These are phyloP conservation scores for Triglochin maritima DNA, from an alignment of 106 monocot species.

Conservation along the genomic window DNA sequence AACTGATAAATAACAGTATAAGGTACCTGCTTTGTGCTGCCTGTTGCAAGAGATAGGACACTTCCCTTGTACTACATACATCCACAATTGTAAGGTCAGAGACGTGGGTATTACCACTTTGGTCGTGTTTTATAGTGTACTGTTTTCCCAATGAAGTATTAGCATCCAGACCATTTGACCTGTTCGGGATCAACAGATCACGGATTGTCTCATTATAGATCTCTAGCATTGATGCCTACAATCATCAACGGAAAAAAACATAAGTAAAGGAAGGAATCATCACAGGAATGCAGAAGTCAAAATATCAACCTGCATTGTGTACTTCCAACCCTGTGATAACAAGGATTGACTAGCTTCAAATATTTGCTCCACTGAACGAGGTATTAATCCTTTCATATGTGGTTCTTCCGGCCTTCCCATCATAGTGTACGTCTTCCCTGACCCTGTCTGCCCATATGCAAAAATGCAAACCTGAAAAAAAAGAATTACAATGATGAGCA, in stretches of 20 bases:
- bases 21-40: conserved; percentile 81
- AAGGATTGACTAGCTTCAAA: conserved; percentile 59
- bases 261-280: neutral
- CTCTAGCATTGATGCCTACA: conserved; percentile 83
- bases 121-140: conserved; percentile 75
- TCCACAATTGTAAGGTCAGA: conserved; percentile 77
- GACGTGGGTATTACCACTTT: conserved; percentile 57
- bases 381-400: conserved; percentile 71
- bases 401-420: conserved; percentile 62
- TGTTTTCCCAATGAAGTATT: conserved; percentile 33
- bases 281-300: neutral
- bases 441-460: conserved; percentile 98
- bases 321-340: conserved; percentile 74
- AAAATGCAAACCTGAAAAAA: conserved; percentile 77
- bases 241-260: neutral
- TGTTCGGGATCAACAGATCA: conserved; percentile 43
- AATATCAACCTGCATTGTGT: conserved; percentile 66
- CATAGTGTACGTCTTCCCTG: conserved; percentile 98
- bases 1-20: neutral
- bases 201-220: conserved; percentile 93
- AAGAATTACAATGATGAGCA: neutral
- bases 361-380: conserved; percentile 82
- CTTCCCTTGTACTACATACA: conserved; percentile 67
- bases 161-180: conserved; percentile 18
- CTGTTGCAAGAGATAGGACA: conserved; percentile 51